A percentile compares a stretch with the other conserved stretches of the same genome.
phyloP scores from a whole-genome alignment of 331 rosid species.

The Telfairia occidentalis region DNA sequence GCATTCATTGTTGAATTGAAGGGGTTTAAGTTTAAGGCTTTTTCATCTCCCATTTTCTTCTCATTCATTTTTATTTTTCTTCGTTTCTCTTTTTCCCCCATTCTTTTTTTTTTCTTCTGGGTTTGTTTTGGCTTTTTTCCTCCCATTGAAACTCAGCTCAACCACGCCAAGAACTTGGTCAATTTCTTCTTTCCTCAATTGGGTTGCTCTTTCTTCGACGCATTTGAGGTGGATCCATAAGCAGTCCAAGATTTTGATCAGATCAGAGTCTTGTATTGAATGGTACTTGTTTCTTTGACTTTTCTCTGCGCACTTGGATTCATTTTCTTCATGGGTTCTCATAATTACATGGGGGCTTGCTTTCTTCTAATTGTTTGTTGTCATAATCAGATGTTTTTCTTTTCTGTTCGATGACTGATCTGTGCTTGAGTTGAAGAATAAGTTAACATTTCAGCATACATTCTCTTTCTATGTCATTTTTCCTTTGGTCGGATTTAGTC shows the following conservation, averaged over 20 bases:
- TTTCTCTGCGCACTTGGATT: neutral
- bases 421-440: constrained; percentile 21
- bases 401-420: constrained; percentile 25
- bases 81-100: neutral
- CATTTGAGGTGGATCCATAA: constrained; percentile 44
- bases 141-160: constrained; percentile 17
- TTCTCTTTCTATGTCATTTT: constrained; percentile 15
- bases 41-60: neutral
- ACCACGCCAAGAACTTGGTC: constrained; percentile 22
- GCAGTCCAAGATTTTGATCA: constrained; percentile 43
- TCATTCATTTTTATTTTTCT: constrained; percentile 21
- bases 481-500: constrained; percentile 14
- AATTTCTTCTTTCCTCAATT: constrained; percentile 18
- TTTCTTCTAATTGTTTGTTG: neutral
- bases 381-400: neutral
- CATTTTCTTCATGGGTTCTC: neutral
- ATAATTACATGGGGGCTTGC: neutral
- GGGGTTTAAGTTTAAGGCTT: constrained; percentile 31
- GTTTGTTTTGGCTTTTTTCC: constrained; percentile 14
- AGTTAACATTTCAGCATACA: constrained; percentile 1
- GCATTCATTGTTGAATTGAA: constrained; percentile 18
- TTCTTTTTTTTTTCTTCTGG: constrained; percentile 9
- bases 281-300: constrained; percentile 34
- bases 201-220: constrained; percentile 25
- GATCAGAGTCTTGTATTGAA: constrained; percentile 32